These are phyloP conservation scores for Obba rivulosa DNA, from an alignment of 768 basidiomycete species.

Conservation along the genomic window DNA sequence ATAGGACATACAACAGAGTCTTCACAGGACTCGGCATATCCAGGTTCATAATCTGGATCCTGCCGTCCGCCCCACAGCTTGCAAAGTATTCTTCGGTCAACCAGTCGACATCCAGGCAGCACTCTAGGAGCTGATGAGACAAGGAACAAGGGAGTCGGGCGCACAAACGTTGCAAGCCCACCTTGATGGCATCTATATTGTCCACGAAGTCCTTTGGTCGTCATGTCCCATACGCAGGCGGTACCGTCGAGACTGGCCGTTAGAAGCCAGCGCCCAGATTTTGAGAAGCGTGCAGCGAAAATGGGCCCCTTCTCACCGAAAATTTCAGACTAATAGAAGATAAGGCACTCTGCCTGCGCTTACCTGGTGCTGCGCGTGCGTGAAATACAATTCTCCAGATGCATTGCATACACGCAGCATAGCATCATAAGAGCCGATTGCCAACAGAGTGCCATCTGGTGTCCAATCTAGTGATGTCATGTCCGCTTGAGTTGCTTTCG, in stretches of 20 bases:
- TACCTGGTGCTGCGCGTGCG: slow-evolving; percentile 63
- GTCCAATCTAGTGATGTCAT: slow-evolving; percentile 79
- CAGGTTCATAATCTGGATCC: slow-evolving; percentile 57
- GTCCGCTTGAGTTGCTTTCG: slow-evolving; percentile 47
- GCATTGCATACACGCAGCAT: slow-evolving; percentile 63
- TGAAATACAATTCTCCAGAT: slow-evolving; percentile 58
- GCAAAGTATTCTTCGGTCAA: slow-evolving; percentile 64
- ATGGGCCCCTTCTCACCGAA: slow-evolving; percentile 62
- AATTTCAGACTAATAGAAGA: slow-evolving; percentile 1
- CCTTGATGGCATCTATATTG: slow-evolving; percentile 67
- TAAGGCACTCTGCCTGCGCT: slow-evolving; percentile 8
- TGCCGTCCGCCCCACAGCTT: slow-evolving; percentile 66
- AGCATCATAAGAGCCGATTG: slow-evolving; percentile 74
- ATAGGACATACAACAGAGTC: slow-evolving; percentile 50
- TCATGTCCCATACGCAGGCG: slow-evolving; percentile 74
- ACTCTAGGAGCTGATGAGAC: slow-evolving; percentile 38
- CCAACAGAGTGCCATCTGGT: slow-evolving; percentile 63
- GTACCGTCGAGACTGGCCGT: slow-evolving; percentile 77
- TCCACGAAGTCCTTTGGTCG: slow-evolving; percentile 50
- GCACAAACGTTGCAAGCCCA: slow-evolving; percentile 23
- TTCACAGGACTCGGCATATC: slow-evolving; percentile 49
- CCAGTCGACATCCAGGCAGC: slow-evolving; percentile 82
- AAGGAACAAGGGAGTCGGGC: no score
- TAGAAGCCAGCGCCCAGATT: slow-evolving; percentile 63
- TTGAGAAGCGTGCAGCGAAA: slow-evolving; percentile 75